A percentile compares a stretch with the other conserved stretches of the same genome.
Evolutionary conservation across 2,329 filamentous ascomycete species (phyloP).

Genomic region (Exophiala dermatitidis): DNA sequence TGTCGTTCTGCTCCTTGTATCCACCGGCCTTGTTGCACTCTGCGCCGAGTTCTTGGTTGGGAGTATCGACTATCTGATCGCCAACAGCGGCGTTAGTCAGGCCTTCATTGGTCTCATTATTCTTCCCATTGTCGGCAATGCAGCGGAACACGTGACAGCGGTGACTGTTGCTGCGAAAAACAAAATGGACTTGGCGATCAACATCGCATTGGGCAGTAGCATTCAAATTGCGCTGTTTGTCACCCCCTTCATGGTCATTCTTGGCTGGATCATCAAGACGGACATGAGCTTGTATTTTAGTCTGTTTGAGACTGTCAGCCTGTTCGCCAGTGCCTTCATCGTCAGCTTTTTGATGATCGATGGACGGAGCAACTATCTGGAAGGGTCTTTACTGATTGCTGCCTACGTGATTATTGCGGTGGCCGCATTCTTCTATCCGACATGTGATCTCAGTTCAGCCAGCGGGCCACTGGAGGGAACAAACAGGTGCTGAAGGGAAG

Average conservation of each 20-base stretch:
- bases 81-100: constrained; percentile 51
- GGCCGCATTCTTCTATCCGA: constrained; percentile 61
- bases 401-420: constrained; percentile 63
- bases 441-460: constrained; percentile 30
- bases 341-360: constrained; percentile 84
- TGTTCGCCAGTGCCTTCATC: constrained; percentile 77
- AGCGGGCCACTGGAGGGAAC: constrained; percentile 21
- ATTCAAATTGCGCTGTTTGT: constrained; percentile 67
- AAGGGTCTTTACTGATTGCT: constrained; percentile 59
- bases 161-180: constrained; percentile 65
- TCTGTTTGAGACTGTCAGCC: constrained; percentile 77
- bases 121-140: constrained; percentile 65
- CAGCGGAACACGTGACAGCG: constrained; percentile 65
- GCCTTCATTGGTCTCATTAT: constrained; percentile 66
- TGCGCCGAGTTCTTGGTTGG: constrained; percentile 66
- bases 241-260: constrained; percentile 61
- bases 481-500: constrained; percentile 6
- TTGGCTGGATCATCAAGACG: constrained; percentile 62
- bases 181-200: constrained; percentile 69
- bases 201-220: constrained; percentile 62
- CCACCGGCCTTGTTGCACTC: constrained; percentile 58
- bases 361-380: constrained; percentile 78
- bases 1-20: constrained; percentile 55
- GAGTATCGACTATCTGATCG: constrained; percentile 58
- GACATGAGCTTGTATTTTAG: constrained; percentile 80